Base-by-base conservation (phyloP, 2,329 filamentous ascomycete species). In the Ophiocordyceps sinensis region DNA sequence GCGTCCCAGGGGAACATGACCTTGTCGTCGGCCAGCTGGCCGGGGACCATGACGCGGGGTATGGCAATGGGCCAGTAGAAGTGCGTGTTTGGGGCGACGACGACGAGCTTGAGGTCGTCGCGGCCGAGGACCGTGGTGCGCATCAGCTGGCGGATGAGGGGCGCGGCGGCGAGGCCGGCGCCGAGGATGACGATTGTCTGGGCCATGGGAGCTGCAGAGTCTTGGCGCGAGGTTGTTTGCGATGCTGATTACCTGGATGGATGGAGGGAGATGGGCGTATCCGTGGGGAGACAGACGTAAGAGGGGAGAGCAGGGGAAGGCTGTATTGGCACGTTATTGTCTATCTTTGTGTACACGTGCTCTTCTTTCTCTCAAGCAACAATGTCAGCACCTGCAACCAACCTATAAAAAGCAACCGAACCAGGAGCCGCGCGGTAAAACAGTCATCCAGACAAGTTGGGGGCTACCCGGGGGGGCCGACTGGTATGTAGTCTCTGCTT, bases 31-130 rank as follows among this genome's bases (percentile, higher is more conserved):
- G 58, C 37, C 31, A 71, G 48, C 43, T 66, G 59, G 12, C 62
- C 67, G 15, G 68, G 66, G 3, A 74, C 57, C 23, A 71, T 54
- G 41, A 58, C 65, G 35, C 72, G 64, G 12, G 65, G 59, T 36
- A 68, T 59, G 42, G 69, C 70, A 15, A 71, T 51, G 35, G 59
- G 54, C 67, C 67, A 75, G 57, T 65, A 68, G 45, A 72, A 60
- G 43, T 73, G 59, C 11, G 64, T 65, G 39, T 63, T 67, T 2
- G 68, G 70, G 13, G 61, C 56, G 35, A 73, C 61, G 37, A 73
- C 62, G 32, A 66, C 52, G 36, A 72, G 56, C 45, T 60, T 67
- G 44, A 68, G 55, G 43, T 63, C 61, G 8, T 59, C 50, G 28
- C 58, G 53, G 37, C 60, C 60, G 21, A 63, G 53, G 3, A 65